These are phyloP conservation scores for Marasmius oreades DNA, from an alignment of 1,284 basidiomycete genomes.

Conservation along the genomic window DNA sequence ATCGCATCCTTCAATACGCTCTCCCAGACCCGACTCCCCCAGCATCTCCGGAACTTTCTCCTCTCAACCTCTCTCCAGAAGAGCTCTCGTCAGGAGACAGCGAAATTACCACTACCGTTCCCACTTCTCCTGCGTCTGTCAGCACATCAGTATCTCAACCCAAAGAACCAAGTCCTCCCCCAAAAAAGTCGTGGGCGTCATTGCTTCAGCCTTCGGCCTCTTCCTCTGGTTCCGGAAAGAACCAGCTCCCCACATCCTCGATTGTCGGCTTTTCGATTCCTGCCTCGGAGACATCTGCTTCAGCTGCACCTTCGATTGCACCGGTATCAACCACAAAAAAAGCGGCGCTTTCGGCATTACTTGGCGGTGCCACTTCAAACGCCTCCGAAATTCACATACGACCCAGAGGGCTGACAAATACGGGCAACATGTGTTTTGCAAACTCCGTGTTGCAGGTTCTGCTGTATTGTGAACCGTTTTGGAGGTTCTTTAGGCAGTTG, in stretches of 20 bases:
- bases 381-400: conserved; percentile 23
- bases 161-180: conserved; percentile 24
- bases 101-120: conserved; percentile 23
- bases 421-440: conserved; percentile 97
- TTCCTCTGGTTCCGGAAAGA: background rate
- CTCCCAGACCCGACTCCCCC: conserved; percentile 43
- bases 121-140: conserved; percentile 57
- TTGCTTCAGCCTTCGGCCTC: conserved; percentile 50
- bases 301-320: conserved; percentile 19
- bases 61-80: conserved; percentile 25
- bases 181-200: conserved; percentile 76
- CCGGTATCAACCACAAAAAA: conserved; percentile 36
- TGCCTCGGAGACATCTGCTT: conserved; percentile 31
- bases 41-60: conserved; percentile 26
- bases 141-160: conserved; percentile 51
- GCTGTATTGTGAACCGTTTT: conserved; percentile 87
- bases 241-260: conserved; percentile 52
- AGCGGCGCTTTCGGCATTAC: conserved; percentile 45
- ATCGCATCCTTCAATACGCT: conserved; percentile 49
- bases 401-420: conserved; percentile 89
- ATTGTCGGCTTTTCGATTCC: conserved; percentile 69
- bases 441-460: conserved; percentile 92
- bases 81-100: conserved; percentile 35
- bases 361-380: conserved; percentile 30
- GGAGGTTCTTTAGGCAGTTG: conserved; percentile 74